Base-by-base conservation (phyloP, 2,329 filamentous ascomycete species). In the Ascochyta fabae region DNA sequence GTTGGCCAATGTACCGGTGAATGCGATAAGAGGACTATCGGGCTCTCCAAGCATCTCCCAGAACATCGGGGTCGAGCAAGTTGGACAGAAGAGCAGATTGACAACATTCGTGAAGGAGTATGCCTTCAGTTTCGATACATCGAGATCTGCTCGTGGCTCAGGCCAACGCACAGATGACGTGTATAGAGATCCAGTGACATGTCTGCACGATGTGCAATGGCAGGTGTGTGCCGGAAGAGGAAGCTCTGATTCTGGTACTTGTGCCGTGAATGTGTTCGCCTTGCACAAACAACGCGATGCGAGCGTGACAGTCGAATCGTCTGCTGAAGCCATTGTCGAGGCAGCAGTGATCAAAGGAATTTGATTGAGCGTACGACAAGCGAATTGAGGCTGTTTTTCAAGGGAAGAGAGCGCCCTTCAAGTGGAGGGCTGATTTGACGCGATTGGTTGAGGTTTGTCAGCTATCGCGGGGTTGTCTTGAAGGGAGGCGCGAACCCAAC, bases 161-260 rank as follows among this genome's bases (percentile, higher is more conserved):
- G 74, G 77, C 80, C 80, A 83, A 2, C 50, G 29, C 1, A 68
- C 48, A n/a, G 67, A 66, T 22, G 64, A 67, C 19, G 67, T 72
- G 67, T 80, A 79, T 22, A 82, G 66, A 5, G 66, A 75, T 22
- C 82, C 81, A 0, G 78, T 79, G 3, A 70, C 33, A 50, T 78
- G 80, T 1, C 81, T 77, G 62, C 82, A 84, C 3, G 81, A 83
- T 16, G 68, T 69, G 71, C 82, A 84, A 69, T 84, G 81, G 61
- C 82, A 84, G 51, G 70, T 72, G 6, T 66, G 65, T 0, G 72
- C 78, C 36, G 68, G 53, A 0, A 84, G 69, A 7, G 81, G 81
- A 2, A 83, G 72, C 0, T 64, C 58, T 1, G 75, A 72, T 15
- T 46, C 53, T 1, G 70, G 49, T 1, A 82, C 50, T 1, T 59